Evolutionary conservation across 2,329 filamentous ascomycete genomes (phyloP).

Genomic region (Penicillium sp.): DNA sequence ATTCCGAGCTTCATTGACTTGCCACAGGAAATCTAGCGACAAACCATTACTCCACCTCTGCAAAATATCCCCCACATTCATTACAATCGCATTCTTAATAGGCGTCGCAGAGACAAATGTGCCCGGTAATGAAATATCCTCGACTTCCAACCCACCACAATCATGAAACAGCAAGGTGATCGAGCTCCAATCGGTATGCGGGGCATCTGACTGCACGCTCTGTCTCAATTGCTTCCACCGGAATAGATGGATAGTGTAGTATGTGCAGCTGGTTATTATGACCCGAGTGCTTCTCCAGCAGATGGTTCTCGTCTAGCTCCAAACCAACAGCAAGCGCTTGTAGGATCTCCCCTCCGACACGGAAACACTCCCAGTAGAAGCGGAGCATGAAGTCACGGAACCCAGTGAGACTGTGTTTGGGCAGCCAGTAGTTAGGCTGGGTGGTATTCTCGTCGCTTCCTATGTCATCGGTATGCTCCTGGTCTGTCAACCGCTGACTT

Average conservation of each 20-base stretch:
- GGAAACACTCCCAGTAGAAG: slow-evolving; percentile 52
- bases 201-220: slow-evolving; percentile 49
- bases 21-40: slow-evolving; percentile 46
- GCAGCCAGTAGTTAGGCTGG: slow-evolving; percentile 53
- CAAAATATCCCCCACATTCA: slow-evolving; percentile 53
- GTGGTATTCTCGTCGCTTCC: slow-evolving; percentile 47
- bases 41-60: slow-evolving; percentile 53
- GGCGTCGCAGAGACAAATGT: slow-evolving; percentile 44
- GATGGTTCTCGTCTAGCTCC: slow-evolving; percentile 45
- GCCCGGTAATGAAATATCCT: slow-evolving; percentile 41
- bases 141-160: slow-evolving; percentile 52
- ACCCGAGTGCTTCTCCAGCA: slow-evolving; percentile 53
- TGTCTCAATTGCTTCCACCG: slow-evolving; percentile 44
- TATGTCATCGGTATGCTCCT: slow-evolving; percentile 37
- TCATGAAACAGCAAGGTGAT: slow-evolving; percentile 56
- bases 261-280: slow-evolving; percentile 60
- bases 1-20: neutral
- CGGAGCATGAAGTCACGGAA: slow-evolving; percentile 49
- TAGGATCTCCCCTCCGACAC: slow-evolving; percentile 46
- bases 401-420: slow-evolving; percentile 45
- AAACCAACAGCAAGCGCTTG: slow-evolving; percentile 49
- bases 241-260: slow-evolving; percentile 57
- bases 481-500: slow-evolving; percentile 4
- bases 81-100: slow-evolving; percentile 43
- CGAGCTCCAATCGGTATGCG: slow-evolving; percentile 55